These are phyloP conservation scores for Saturnispora saitoi DNA, from an alignment of 805 yeast genomes.

Conservation along the genomic window DNA sequence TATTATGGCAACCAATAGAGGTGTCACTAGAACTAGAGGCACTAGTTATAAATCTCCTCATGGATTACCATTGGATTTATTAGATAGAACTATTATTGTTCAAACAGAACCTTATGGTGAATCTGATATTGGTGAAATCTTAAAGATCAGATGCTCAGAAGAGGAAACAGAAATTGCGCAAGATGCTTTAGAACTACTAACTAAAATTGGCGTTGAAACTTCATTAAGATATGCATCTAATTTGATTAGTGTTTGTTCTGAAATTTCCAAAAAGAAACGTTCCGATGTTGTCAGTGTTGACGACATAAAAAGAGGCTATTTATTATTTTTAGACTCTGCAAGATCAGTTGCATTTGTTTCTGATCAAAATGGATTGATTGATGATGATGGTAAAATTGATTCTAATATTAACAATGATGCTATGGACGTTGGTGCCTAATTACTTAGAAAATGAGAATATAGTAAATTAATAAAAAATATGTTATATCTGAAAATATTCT, in stretches of 20 bases:
- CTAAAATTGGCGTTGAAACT: slow-evolving; percentile 64
- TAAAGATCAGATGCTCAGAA: slow-evolving; percentile 70
- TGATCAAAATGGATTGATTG: slow-evolving; percentile 50
- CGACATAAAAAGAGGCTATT: slow-evolving; percentile 79
- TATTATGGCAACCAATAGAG: slow-evolving; percentile 92
- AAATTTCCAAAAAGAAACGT: slow-evolving; percentile 71
- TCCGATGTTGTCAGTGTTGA: slow-evolving; percentile 49
- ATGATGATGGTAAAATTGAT: slow-evolving; percentile 66
- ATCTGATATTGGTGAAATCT: slow-evolving; percentile 74
- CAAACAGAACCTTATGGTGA: slow-evolving; percentile 83
- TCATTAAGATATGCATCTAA: slow-evolving; percentile 91
- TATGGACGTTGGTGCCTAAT: slow-evolving; percentile 28
- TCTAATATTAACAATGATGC: slow-evolving; percentile 29
- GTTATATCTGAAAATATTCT: neutral
- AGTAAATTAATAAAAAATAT: too few species aligned
- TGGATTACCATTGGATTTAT: slow-evolving; percentile 91
- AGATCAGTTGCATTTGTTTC: slow-evolving; percentile 69
- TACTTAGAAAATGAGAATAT: too few species aligned
- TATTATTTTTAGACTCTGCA: slow-evolving; percentile 75
- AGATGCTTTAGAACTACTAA: slow-evolving; percentile 68
- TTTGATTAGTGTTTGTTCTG: slow-evolving; percentile 81
- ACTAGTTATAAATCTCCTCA: slow-evolving; percentile 88
- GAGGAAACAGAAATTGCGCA: slow-evolving; percentile 60
- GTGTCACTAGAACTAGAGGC: slow-evolving; percentile 86
- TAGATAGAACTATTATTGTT: slow-evolving; percentile 85